Evolutionary conservation across 2,329 filamentous ascomycete genomes (phyloP).

Genomic region (Neofusicoccum kwambonambiense): DNA sequence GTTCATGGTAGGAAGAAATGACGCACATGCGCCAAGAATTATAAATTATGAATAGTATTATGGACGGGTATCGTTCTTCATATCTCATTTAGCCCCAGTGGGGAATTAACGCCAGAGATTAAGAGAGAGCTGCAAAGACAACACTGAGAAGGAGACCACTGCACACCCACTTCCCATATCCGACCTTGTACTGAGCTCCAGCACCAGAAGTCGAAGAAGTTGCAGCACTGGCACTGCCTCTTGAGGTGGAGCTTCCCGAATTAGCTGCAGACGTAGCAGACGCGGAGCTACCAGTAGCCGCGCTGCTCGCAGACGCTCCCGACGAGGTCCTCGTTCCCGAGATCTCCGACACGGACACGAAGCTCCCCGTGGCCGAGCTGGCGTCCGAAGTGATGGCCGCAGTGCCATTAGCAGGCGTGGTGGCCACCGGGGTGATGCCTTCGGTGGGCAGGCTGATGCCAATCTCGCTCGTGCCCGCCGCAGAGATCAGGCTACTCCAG

Average conservation of each 20-base stretch:
- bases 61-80: background rate
- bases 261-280: background rate
- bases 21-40: background rate
- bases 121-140: background rate
- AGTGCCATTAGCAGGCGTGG: background rate
- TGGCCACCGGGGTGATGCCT: background rate
- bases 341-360: background rate
- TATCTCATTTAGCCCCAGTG: background rate
- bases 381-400: background rate
- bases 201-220: background rate
- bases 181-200: background rate
- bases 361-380: background rate
- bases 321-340: background rate
- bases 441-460: background rate
- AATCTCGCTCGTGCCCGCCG: background rate
- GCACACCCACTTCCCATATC: background rate
- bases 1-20: too few species aligned
- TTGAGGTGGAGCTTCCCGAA: background rate
- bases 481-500: conserved; percentile 7
- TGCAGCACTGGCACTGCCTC: background rate
- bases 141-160: background rate
- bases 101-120: background rate
- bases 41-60: background rate
- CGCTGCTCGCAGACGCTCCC: background rate
- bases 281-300: background rate